Percentiles rank a stretch among this genome's conserved stretches.
phyloP scores from a whole-genome alignment of 2,329 filamentous ascomycete species.

The Exophiala aquamarina region DNA sequence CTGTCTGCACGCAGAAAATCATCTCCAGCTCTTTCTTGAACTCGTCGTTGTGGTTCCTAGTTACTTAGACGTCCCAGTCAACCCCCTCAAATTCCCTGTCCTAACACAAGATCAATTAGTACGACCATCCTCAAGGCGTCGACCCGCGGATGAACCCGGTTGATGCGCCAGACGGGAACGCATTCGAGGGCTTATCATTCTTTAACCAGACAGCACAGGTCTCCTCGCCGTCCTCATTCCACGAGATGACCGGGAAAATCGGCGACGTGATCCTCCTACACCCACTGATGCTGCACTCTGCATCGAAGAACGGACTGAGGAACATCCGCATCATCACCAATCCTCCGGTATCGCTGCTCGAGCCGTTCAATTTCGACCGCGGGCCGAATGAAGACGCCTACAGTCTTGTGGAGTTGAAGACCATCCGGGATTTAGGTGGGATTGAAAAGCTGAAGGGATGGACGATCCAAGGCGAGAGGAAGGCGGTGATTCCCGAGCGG shows the following conservation, averaged over 20 bases:
- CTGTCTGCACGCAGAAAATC: no score
- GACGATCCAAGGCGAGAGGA: slow-evolving; percentile 48
- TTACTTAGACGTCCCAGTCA: no score
- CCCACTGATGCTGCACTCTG: slow-evolving; percentile 57
- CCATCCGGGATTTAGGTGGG: slow-evolving; percentile 48
- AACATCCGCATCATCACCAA: slow-evolving; percentile 56
- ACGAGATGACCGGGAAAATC: slow-evolving; percentile 52
- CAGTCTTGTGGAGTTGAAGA: slow-evolving; percentile 55
- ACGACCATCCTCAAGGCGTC: slow-evolving; percentile 64
- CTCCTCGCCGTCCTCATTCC: slow-evolving; percentile 46
- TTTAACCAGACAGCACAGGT: slow-evolving; percentile 28
- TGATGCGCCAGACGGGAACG: slow-evolving; percentile 11
- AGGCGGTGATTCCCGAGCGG: slow-evolving; percentile 47
- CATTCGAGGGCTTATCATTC: background rate
- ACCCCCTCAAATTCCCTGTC: no score
- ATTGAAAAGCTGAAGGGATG: slow-evolving; percentile 48
- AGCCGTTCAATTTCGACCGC: slow-evolving; percentile 53
- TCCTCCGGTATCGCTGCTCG: slow-evolving; percentile 51
- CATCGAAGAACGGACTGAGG: slow-evolving; percentile 50
- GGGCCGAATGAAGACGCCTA: slow-evolving; percentile 42
- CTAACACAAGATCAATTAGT: slow-evolving; percentile 29
- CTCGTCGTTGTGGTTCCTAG: no score
- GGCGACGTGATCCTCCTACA: slow-evolving; percentile 57
- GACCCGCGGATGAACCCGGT: slow-evolving; percentile 62
- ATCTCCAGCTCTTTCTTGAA: no score